Percentiles rank a stretch among this genome's conserved stretches.
Evolutionary conservation across 208 protist genomes (phyloP).

Genomic region (Kentomonas sorsogonicus): DNA sequence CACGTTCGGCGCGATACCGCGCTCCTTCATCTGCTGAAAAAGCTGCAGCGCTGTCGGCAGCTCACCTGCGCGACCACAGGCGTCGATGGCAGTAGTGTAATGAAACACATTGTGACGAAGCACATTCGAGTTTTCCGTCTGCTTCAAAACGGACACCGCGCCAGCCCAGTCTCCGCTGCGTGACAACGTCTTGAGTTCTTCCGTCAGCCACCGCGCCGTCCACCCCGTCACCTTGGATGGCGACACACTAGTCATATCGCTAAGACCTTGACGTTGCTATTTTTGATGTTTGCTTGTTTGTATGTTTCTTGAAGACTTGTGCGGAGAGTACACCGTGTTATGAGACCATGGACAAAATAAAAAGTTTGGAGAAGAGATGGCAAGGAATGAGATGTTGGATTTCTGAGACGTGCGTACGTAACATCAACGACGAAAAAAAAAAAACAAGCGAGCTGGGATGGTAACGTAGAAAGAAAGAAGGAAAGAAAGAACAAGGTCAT

Average conservation of each 20-base stretch:
- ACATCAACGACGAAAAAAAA: background rate
- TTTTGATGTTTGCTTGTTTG: background rate
- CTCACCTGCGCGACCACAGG: slow-evolving; percentile 68
- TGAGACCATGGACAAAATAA: slow-evolving; percentile 5
- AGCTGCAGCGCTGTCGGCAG: slow-evolving; percentile 56
- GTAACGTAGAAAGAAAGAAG: slow-evolving; percentile 5
- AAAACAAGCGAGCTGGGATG: background rate
- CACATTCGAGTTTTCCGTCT: slow-evolving; percentile 58
- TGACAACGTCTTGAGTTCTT: slow-evolving; percentile 73
- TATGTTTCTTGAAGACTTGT: background rate
- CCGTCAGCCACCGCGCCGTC: slow-evolving; percentile 79
- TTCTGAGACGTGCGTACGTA: too few relatives aligned
- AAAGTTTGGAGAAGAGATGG: background rate
- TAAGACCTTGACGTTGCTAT: too few relatives aligned
- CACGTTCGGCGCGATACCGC: slow-evolving; percentile 71
- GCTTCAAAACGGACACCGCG: slow-evolving; percentile 56
- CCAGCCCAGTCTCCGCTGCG: slow-evolving; percentile 75
- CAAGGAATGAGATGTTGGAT: background rate
- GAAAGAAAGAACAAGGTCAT: slow-evolving; percentile 5
- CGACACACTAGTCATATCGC: slow-evolving; percentile 56
- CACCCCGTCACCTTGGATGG: slow-evolving; percentile 56
- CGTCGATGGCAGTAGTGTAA: slow-evolving; percentile 82
- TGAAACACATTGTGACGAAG: slow-evolving; percentile 85
- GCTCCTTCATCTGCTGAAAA: slow-evolving; percentile 67
- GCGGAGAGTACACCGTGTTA: background rate